Evolutionary conservation across 192 early-diverging fungal genomes (phyloP), one percentile per base, ranked within the genome.

Genomic region (Podila horticola): DNA sequence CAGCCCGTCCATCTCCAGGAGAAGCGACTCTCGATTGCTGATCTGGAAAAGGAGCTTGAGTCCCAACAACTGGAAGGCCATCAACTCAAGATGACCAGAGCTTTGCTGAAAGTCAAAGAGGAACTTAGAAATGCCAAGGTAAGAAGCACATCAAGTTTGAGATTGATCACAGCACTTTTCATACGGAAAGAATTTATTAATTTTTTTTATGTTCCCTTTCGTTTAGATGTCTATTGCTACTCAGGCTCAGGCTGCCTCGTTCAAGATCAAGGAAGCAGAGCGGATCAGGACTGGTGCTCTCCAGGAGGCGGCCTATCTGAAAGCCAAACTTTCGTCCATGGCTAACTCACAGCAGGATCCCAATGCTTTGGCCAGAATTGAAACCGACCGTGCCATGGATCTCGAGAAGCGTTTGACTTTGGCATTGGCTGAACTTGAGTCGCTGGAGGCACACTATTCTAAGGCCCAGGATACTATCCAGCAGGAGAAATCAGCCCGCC

Each of bases 301-400:
- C 12, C 84, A 90, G 58, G 89, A 90, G 58, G 87, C 89, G 8
- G 84, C 84, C 0, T 88, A 88, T 57, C 83, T 86, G 60, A 88
- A 87, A 59, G 82, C 87, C 17, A 86, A 87, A 55, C 74, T 86
- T 24, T 74, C 83, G 3, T 83, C 89, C 19, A 50, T 90, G n/a
- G 65, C 84, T 19, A 74, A 77, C 20, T 79, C 82, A 1, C 69
- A 73, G 7, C 66, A 71, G 19, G 79, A 86, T 59, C 64, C 73
- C 22, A 63, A 55, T 11, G 73, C 81, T 1, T 58, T 90, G 15
- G 82, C 79, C 4, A 26, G 49, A 1, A 73, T 90, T n/a, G 88
- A 90, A 52, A 77, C 79, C 49, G 83, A 84, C 17, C 74, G 88
- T 22, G 86, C 83, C 1, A 24, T 58, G 29, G 83, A 86, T 45